A percentile compares a stretch with the other conserved stretches of the same genome.
Conservation (phyloP, 2,329 filamentous ascomycete genomes). For the Plectosphaerella plurivora region DNA sequence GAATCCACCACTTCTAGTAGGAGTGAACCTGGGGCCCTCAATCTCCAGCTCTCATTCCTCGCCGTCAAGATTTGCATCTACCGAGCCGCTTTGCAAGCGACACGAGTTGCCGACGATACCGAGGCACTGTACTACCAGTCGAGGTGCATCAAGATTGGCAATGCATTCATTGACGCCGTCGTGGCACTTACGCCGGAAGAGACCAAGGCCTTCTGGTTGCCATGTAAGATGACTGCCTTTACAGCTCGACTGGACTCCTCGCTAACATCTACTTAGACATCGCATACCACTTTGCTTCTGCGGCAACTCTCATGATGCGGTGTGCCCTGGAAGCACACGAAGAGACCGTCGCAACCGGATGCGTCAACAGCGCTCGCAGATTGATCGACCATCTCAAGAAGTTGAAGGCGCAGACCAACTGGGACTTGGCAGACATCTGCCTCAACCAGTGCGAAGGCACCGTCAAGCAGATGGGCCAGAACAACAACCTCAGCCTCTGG, state of each 20-base stretch:
- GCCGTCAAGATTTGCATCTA: conserved; percentile 2
- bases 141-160: background rate
- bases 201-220: conserved; percentile 3
- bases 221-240: background rate
- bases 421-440: background rate
- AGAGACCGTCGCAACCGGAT: background rate
- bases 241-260: background rate
- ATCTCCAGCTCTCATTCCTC: conserved; percentile 3
- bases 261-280: background rate
- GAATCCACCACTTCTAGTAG: background rate
- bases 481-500: background rate
- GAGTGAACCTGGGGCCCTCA: background rate
- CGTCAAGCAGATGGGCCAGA: background rate
- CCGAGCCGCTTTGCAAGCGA: background rate
- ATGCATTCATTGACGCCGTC: background rate
- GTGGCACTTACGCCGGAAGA: background rate
- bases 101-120: background rate
- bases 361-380: background rate
- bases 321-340: conserved; percentile 1
- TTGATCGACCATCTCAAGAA: no score
- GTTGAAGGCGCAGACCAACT: background rate
- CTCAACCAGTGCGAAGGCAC: background rate
- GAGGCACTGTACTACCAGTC: background rate
- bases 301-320: conserved; percentile 4
- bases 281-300: conserved; percentile 5